A percentile compares a stretch with the other conserved stretches of the same genome.
Evolutionary conservation across 2,329 filamentous ascomycete genomes (phyloP).

Genomic region (Stagonosporopsis tanaceti): DNA sequence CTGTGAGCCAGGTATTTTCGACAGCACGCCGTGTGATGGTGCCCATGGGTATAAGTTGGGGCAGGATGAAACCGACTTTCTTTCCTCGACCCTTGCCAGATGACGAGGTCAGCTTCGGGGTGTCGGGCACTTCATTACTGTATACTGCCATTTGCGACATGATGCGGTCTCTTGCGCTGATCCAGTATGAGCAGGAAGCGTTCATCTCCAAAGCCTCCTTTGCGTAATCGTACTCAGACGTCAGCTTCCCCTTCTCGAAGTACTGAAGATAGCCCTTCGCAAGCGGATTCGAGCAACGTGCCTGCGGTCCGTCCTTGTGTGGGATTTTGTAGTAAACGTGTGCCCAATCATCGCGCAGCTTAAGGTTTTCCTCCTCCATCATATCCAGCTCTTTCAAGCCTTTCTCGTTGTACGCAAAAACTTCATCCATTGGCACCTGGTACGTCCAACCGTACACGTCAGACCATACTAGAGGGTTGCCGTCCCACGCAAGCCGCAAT

Average conservation of each 20-base stretch:
- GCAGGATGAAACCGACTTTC: slow-evolving; percentile 82
- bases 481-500: slow-evolving; percentile 86
- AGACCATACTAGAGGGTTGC: slow-evolving; percentile 90
- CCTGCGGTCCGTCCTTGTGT: slow-evolving; percentile 90
- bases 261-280: slow-evolving; percentile 90
- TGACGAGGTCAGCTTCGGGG: slow-evolving; percentile 33
- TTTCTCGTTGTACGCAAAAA: slow-evolving; percentile 71
- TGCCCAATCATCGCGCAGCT: slow-evolving; percentile 69
- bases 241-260: slow-evolving; percentile 87
- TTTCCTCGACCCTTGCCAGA: slow-evolving; percentile 31
- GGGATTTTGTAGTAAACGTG: slow-evolving; percentile 90
- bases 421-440: slow-evolving; percentile 70
- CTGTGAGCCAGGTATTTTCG: slow-evolving; percentile 98
- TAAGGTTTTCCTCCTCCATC: slow-evolving; percentile 72
- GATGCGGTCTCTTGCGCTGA: slow-evolving; percentile 91
- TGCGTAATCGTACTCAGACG: slow-evolving; percentile 87
- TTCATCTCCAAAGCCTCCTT: slow-evolving; percentile 99
- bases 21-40: slow-evolving; percentile 94
- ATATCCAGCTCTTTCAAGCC: slow-evolving; percentile 80
- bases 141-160: slow-evolving; percentile 96
- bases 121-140: slow-evolving; percentile 63
- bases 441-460: slow-evolving; percentile 95
- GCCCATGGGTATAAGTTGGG: slow-evolving; percentile 97
- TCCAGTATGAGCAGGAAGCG: slow-evolving; percentile 98
- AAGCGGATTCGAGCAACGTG: slow-evolving; percentile 85